Evolutionary conservation across 2,329 filamentous ascomycete genomes (phyloP), one percentile per base, ranked within the genome.

Genomic region (Arthrobotrys iridis): DNA sequence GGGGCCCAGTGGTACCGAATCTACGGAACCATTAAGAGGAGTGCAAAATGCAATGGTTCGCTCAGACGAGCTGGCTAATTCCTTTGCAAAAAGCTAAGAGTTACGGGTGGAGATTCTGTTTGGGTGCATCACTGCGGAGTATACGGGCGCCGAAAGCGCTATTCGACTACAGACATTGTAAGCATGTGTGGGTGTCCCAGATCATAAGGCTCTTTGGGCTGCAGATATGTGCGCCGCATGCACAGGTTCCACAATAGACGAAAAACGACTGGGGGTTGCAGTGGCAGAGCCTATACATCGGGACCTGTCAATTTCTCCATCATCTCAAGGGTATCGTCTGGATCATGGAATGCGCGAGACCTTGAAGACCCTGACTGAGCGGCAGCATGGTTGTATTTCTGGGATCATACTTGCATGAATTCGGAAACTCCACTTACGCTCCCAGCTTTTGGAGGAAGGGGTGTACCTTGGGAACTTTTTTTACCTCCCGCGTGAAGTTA

Each of bases 401-500:
- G 35, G 67, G 45, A 65, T 59, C 26, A 43, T 41, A 20, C 46
- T 13, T 43, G 24, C 45, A 64, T 52, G 58, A 48, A 52, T 55
- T 41, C 30, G 41, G 58, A 46, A 45, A 55, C 50, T 46, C 40
- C 30, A 41, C 58, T 24, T 41, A 41, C 48, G 24, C n/a, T 50
- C 46, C 50, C 22, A 22, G 22, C 28, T 15, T 40, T 35, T 46
- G 30, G 24, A 50, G 30, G 50, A 24, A 35, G 30, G n/a, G 30
- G 50, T 55, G 15, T 37, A 55, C 60, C 30, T 55, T n/a, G 28
- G 20, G 62, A 55, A 24, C 45, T 41, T 58, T 57, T 45, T 40
- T 48, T 35, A 57, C 33, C n/a, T 60, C 60, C 70, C 70, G 70
- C 55, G 30, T 74, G 55, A 74, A 67, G 70, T 74, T 74, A 67